phyloP scores from a whole-genome alignment of 495 filamentous ascomycete genomes.

The Talaromyces liani region DNA sequence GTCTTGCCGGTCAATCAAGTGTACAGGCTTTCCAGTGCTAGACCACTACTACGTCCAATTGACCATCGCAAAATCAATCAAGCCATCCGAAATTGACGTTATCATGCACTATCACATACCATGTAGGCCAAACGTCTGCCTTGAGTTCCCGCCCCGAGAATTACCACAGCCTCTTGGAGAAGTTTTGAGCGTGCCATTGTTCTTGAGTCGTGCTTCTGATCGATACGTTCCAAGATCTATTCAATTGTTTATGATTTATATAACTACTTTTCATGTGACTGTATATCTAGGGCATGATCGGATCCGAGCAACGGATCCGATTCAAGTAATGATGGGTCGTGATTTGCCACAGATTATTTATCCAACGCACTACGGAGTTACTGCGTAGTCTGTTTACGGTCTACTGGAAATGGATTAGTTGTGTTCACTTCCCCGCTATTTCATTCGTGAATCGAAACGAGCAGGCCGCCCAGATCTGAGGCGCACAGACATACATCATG shows the following conservation, averaged over 20 bases:
- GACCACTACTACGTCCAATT: conserved; percentile 25
- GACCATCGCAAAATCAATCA: neutral
- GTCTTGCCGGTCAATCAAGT: conserved; percentile 21
- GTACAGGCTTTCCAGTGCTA: conserved; percentile 22
- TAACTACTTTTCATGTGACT: neutral
- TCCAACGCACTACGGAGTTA: neutral
- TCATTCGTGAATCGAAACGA: neutral
- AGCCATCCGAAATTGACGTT: neutral
- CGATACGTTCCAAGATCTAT: neutral
- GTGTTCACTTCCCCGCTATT: neutral
- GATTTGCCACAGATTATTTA: neutral
- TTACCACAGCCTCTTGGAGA: conserved; percentile 6
- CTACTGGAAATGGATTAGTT: neutral
- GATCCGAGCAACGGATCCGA: neutral
- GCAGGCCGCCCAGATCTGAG: neutral
- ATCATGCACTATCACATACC: conserved; percentile 16
- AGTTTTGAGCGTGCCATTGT: conserved; percentile 7
- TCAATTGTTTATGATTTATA: neutral
- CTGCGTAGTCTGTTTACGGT: neutral
- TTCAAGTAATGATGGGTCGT: neutral
- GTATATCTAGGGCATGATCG: neutral
- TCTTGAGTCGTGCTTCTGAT: neutral
- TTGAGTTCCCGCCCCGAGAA: conserved; percentile 33
- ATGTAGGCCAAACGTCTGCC: conserved; percentile 31
- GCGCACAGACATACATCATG: neutral